Evolutionary conservation across 75 land plant species (phyloP).

Genomic region (Cryptomeria japonica): DNA sequence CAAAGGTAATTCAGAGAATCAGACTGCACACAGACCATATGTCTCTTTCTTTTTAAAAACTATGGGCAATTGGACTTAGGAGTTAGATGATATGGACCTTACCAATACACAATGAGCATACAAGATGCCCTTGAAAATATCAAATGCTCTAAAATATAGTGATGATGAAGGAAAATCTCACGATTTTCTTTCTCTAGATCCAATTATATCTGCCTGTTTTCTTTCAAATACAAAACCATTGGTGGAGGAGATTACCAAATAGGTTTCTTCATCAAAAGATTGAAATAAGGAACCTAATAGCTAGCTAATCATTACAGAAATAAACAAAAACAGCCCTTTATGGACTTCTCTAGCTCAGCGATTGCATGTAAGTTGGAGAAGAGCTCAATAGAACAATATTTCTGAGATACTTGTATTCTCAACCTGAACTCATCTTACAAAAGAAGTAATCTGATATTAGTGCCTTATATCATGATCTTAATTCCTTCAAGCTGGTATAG

Average conservation of each 20-base stretch:
- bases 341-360: neutral
- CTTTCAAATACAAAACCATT: neutral
- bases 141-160: neutral
- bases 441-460: neutral
- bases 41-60: neutral
- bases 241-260: neutral
- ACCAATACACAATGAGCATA: neutral
- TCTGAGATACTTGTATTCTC: neutral
- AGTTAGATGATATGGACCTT: neutral
- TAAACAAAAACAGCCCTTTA: neutral
- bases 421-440: neutral
- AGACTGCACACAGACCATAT: too few relatives aligned
- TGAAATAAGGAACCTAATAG: neutral
- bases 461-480: neutral
- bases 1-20: neutral
- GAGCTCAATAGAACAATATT: neutral
- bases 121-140: neutral
- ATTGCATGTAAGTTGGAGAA: neutral
- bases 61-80: neutral
- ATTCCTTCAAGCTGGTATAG: neutral
- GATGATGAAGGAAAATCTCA: neutral
- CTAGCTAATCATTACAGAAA: neutral
- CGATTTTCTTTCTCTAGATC: neutral
- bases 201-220: neutral
- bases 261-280: neutral